A percentile compares a stretch with the other conserved stretches of the same genome.
Evolutionary conservation across 345 rosid species (phyloP).

Genomic region (Euphorbia lathyris): DNA sequence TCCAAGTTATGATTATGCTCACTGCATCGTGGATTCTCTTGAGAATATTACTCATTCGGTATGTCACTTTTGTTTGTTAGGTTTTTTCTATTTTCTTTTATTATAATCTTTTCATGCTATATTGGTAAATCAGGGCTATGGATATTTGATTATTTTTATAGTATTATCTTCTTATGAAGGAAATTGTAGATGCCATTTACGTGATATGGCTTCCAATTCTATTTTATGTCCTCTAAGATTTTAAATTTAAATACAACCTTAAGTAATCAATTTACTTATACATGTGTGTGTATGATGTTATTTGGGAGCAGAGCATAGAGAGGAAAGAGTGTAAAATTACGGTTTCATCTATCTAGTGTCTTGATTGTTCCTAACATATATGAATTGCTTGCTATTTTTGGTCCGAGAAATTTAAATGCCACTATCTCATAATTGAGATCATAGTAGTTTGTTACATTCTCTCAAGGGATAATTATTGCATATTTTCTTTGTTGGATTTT

Average conservation of each 20-base stretch:
- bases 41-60: too few relatives aligned
- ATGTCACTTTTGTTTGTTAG: constrained; percentile 16
- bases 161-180: too few relatives aligned
- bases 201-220: too few relatives aligned
- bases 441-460: background rate
- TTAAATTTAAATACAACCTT: too few relatives aligned
- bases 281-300: background rate
- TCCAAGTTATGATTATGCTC: too few relatives aligned
- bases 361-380: too few relatives aligned
- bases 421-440: background rate
- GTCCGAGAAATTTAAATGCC: background rate
- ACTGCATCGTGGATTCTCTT: too few relatives aligned
- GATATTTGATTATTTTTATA: background rate
- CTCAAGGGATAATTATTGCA: background rate
- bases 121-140: background rate
- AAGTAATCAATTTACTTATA: background rate
- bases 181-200: too few relatives aligned
- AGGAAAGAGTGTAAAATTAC: background rate
- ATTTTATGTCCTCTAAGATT: too few relatives aligned
- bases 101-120: background rate
- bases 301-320: background rate
- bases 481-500: background rate
- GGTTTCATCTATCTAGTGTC: background rate
- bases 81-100: background rate
- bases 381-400: background rate